Conservation (phyloP, 768 basidiomycete genomes). For the Hypholoma sublateritium region DNA sequence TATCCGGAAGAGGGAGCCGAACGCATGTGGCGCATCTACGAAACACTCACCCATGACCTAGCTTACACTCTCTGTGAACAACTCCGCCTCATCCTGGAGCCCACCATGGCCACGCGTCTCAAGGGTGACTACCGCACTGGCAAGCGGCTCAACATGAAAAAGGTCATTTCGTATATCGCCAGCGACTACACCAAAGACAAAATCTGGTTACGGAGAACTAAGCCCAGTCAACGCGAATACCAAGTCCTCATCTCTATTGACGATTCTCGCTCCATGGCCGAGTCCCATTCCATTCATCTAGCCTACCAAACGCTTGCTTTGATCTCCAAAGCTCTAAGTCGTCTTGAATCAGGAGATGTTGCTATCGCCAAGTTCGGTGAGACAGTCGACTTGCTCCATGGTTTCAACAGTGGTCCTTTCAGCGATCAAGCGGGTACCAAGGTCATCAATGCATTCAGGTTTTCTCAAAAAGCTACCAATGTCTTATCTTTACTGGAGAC, state of each 20-base stretch:
- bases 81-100: constrained; percentile 92
- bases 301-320: constrained; percentile 93
- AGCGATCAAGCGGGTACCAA: constrained; percentile 78
- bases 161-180: constrained; percentile 96
- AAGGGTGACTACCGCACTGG: constrained; percentile 98
- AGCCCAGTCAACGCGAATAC: constrained; percentile 92
- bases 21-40: constrained; percentile 90
- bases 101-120: constrained; percentile 89
- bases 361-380: constrained; percentile 91
- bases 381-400: constrained; percentile 83
- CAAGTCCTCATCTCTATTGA: constrained; percentile 94
- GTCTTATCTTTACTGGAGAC: constrained; percentile 80
- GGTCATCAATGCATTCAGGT: constrained; percentile 83
- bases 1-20: constrained; percentile 58
- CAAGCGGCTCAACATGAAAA: constrained; percentile 98
- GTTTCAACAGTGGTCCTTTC: constrained; percentile 79
- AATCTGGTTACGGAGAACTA: constrained; percentile 95
- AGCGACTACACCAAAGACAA: constrained; percentile 99
- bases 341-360: constrained; percentile 94
- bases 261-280: constrained; percentile 96
- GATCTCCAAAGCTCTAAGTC: constrained; percentile 85
- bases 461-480: constrained; percentile 88
- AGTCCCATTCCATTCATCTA: constrained; percentile 87
- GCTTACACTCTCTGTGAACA: constrained; percentile 94
- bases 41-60: constrained; percentile 86